phyloP scores from a whole-genome alignment of 768 basidiomycete genomes.

The Podaxis pistillaris region DNA sequence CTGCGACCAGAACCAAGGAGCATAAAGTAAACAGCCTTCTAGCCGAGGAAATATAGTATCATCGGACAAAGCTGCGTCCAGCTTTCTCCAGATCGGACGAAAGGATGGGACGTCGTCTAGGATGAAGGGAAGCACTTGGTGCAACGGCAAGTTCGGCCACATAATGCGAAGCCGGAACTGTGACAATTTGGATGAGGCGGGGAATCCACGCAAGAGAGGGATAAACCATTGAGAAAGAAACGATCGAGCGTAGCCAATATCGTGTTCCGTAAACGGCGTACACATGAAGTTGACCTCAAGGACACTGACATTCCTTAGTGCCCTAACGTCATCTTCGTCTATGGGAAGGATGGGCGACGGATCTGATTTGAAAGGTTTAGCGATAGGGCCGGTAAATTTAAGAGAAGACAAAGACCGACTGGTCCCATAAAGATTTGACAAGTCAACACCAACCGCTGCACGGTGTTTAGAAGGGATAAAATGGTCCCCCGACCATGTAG shows the following conservation, averaged over 20 bases:
- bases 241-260: neutral
- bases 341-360: neutral
- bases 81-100: neutral
- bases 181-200: neutral
- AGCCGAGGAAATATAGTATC: neutral
- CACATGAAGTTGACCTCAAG: neutral
- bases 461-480: neutral
- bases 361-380: neutral
- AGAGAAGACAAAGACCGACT: neutral
- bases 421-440: neutral
- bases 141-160: neutral
- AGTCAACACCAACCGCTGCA: neutral
- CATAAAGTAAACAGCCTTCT: neutral
- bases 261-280: neutral
- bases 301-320: neutral
- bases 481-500: neutral
- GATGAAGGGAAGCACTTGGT: neutral
- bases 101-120: neutral
- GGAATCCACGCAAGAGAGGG: neutral
- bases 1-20: neutral
- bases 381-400: neutral
- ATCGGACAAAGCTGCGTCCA: neutral
- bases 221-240: neutral
- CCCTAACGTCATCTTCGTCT: neutral
- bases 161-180: neutral